Percentiles rank a stretch among this genome's conserved stretches.
Evolutionary conservation across 2,329 filamentous ascomycete genomes (phyloP).

Genomic region (Neofusicoccum ribis): DNA sequence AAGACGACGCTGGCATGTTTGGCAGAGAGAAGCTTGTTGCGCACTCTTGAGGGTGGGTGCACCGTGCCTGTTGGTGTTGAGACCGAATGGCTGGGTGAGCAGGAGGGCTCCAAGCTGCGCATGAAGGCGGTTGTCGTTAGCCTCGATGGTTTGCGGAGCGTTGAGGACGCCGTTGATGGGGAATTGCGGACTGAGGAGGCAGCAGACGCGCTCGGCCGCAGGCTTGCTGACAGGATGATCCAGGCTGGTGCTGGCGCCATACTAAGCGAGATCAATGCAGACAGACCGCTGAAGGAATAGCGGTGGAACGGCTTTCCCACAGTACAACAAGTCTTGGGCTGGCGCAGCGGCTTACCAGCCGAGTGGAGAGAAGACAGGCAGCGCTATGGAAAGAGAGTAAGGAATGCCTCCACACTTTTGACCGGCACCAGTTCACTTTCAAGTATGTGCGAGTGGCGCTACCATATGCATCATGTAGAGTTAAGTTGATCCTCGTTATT

Average conservation of each 20-base stretch:
- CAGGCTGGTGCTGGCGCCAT: background rate
- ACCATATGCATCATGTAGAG: too few species aligned
- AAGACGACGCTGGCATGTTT: conserved; percentile 33
- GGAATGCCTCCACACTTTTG: too few species aligned
- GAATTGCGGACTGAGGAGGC: background rate
- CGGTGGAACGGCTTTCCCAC: too few species aligned
- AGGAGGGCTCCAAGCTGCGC: conserved; percentile 56
- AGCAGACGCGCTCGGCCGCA: background rate
- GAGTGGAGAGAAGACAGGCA: too few species aligned
- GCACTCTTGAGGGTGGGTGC: conserved; percentile 88
- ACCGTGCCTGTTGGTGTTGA: conserved; percentile 93
- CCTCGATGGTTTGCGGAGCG: conserved; percentile 61
- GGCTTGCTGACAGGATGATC: background rate
- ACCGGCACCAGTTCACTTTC: too few species aligned
- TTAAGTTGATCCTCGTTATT: too few species aligned
- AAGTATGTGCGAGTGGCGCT: too few species aligned
- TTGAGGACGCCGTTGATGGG: conserved; percentile 40
- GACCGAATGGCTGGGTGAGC: conserved; percentile 64
- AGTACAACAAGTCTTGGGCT: too few species aligned
- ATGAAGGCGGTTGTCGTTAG: conserved; percentile 81
- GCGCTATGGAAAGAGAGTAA: too few species aligned
- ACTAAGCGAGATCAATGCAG: background rate
- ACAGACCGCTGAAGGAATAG: background rate
- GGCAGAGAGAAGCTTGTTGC: conserved; percentile 81
- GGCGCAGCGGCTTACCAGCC: too few species aligned